A percentile compares a stretch with the other conserved stretches of the same genome.
These are phyloP conservation scores for Actinidia arguta DNA, from an alignment of 179 eudicot species.

Conservation along the genomic window DNA sequence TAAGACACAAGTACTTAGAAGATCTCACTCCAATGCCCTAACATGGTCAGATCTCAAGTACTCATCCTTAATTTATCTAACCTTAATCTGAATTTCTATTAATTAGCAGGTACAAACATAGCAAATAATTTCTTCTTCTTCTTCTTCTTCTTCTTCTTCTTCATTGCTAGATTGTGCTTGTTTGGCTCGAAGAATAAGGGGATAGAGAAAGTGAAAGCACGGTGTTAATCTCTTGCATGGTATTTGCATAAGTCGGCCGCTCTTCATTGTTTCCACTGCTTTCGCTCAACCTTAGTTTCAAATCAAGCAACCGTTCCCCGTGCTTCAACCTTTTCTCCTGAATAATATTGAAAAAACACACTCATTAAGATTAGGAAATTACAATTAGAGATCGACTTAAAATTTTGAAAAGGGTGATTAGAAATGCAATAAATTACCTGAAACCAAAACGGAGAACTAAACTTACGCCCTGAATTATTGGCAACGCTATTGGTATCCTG, in stretches of 20 bases:
- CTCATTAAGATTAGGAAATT: not conserved
- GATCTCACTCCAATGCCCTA: slow-evolving; percentile 33
- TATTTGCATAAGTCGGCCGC: slow-evolving; percentile 16
- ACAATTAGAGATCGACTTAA: too few relatives aligned
- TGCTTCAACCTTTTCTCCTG: slow-evolving; percentile 33
- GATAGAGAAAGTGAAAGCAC: slow-evolving; percentile 54
- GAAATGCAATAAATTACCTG: slow-evolving; percentile 20
- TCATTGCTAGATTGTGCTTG: not conserved
- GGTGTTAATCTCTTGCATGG: slow-evolving; percentile 37
- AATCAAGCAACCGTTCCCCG: slow-evolving; percentile 37
- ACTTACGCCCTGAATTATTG: not conserved
- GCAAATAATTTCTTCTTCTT: not conserved
- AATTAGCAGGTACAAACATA: too few relatives aligned
- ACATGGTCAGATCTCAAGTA: slow-evolving; percentile 38
- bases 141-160: too few relatives aligned
- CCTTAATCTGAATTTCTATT: slow-evolving; percentile 1
- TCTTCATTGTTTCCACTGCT: slow-evolving; percentile 25
- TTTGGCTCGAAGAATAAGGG: slow-evolving; percentile 16
- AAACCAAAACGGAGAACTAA: slow-evolving; percentile 17
- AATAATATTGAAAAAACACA: not conserved
- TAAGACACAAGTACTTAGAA: slow-evolving; percentile 29
- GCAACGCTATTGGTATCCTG: slow-evolving; percentile 2
- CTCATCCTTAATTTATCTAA: slow-evolving; percentile 27
- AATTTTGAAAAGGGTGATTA: too few relatives aligned
- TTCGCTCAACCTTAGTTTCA: slow-evolving; percentile 45